phyloP scores from a whole-genome alignment of 176 grass and related monocot species.

The Carex pumila region DNA sequence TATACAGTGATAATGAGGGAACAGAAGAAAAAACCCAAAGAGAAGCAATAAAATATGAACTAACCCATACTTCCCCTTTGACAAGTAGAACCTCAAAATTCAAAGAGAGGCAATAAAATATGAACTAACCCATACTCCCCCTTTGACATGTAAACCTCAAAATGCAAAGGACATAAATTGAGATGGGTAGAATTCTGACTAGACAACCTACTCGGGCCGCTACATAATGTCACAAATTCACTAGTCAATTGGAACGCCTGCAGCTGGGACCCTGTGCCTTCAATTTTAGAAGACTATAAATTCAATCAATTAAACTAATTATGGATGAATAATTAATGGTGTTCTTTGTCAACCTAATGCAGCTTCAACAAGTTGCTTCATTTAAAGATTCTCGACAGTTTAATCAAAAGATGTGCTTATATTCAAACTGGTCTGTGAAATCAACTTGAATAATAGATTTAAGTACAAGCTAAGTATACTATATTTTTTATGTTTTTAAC shows the following conservation, averaged over 20 bases:
- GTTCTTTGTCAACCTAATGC: not conserved
- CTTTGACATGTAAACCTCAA: not conserved
- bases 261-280: constrained; percentile 6
- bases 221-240: constrained; percentile 12
- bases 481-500: not conserved
- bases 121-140: not conserved
- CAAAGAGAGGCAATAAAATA: constrained; percentile 10
- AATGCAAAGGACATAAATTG: not conserved
- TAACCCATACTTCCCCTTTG: not conserved
- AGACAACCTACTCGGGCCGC: not conserved
- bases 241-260: not conserved
- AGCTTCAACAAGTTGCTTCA: constrained; percentile 19
- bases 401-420: constrained; percentile 7
- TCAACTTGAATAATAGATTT: not conserved
- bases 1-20: not conserved
- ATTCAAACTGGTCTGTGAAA: not conserved
- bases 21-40: not conserved
- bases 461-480: not conserved
- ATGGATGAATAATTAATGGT: constrained; percentile 4
- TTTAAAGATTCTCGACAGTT: not conserved
- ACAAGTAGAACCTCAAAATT: not conserved
- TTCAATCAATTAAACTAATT: not conserved
- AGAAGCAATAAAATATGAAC: constrained; percentile 13
- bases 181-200: not conserved
- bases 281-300: not conserved